Conservation (phyloP, 164 flowering plant species). For the Stephania yunnanensis region DNA sequence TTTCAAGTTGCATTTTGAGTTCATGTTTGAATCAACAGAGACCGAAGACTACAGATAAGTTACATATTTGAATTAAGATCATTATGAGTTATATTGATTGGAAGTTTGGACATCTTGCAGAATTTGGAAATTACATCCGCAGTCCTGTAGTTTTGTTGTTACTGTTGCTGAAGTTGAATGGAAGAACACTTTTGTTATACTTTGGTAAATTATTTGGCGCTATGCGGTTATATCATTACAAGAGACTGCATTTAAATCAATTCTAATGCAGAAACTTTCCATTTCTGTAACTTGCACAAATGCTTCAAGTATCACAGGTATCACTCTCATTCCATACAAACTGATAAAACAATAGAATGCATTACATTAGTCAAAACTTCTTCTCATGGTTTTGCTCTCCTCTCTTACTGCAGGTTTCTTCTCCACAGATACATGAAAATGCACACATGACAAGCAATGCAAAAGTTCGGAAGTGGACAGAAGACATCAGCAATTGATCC, state of each 20-base stretch:
- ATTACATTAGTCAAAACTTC: conserved; percentile 25
- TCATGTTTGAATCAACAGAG: not conserved
- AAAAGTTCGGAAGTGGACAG: conserved; percentile 6
- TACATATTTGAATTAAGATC: not conserved
- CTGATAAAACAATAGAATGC: conserved; percentile 22
- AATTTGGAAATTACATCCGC: not conserved
- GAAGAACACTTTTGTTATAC: not conserved
- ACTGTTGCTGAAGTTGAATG: not conserved
- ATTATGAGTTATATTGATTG: not conserved
- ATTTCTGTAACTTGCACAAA: not conserved
- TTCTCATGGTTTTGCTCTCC: conserved; percentile 21
- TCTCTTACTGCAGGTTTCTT: conserved; percentile 17
- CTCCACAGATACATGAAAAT: conserved; percentile 8
- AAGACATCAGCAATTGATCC: conserved; percentile 61
- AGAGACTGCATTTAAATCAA: not conserved
- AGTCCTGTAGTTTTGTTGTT: not conserved
- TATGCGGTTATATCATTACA: not conserved
- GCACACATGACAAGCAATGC: not conserved
- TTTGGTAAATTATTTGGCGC: not conserved
- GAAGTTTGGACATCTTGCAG: not conserved
- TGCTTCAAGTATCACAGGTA: not conserved
- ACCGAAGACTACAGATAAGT: not conserved
- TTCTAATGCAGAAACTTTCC: not conserved
- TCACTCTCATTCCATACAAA: conserved; percentile 8
- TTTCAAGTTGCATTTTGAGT: not conserved